Evolutionary conservation across 192 early-diverging fungal genomes (phyloP).

Genomic region (Coemansia sp.): DNA sequence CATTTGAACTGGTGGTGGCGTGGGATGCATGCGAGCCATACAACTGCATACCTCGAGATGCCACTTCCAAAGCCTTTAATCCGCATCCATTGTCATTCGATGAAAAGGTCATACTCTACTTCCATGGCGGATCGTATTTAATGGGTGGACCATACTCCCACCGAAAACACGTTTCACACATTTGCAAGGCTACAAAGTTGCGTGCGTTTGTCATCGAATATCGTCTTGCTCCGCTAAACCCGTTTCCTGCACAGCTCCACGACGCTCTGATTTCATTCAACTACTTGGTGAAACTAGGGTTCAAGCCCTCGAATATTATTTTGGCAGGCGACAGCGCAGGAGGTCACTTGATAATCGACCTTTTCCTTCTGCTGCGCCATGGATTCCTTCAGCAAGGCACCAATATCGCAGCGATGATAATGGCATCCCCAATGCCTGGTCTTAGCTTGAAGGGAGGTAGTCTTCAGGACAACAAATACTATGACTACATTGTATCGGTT

Average conservation of each 20-base stretch:
- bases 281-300: constrained; percentile 20
- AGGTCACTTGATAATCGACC: constrained; percentile 19
- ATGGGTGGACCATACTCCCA: constrained; percentile 21
- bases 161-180: constrained; percentile 4
- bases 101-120: constrained; percentile 16
- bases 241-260: constrained; percentile 38
- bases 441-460: constrained; percentile 10
- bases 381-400: background rate
- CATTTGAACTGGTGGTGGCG: constrained; percentile 15
- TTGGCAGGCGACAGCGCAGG: constrained; percentile 40
- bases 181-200: background rate
- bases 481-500: constrained; percentile 22
- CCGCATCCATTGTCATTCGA: constrained; percentile 10
- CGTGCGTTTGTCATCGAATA: constrained; percentile 29
- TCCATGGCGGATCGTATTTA: constrained; percentile 34
- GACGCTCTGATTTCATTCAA: constrained; percentile 24
- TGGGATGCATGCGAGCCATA: constrained; percentile 9
- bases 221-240: constrained; percentile 31
- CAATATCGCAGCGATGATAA: background rate
- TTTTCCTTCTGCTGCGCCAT: constrained; percentile 17
- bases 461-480: constrained; percentile 1
- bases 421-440: constrained; percentile 16
- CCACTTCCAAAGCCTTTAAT: background rate
- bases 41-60: background rate
- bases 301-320: constrained; percentile 16